phyloP scores from a whole-genome alignment of 176 grass and related monocot species.

The Alopecurus myosuroides region DNA sequence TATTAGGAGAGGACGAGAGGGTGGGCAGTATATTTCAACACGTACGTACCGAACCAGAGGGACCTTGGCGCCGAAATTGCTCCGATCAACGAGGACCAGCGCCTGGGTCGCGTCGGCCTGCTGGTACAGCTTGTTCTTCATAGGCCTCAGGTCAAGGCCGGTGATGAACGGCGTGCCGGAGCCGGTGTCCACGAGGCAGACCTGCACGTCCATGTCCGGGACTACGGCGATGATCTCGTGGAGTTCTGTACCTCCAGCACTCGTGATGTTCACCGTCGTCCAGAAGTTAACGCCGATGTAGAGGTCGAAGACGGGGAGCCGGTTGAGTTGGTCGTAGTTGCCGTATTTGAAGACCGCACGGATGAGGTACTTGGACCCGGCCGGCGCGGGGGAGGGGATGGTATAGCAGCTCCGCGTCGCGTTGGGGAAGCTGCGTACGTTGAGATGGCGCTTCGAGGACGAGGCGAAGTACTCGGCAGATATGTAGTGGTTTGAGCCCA shows the following conservation, averaged over 20 bases:
- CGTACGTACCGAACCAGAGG: too few relatives aligned
- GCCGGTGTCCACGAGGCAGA: conserved; percentile 53
- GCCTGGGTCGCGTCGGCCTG: background rate
- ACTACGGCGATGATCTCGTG: conserved; percentile 27
- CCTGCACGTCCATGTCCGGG: conserved; percentile 2
- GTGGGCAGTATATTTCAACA: background rate
- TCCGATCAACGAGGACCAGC: background rate
- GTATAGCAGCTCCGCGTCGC: conserved; percentile 45
- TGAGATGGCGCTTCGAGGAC: background rate
- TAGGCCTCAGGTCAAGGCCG: conserved; percentile 38
- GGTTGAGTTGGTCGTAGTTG: conserved; percentile 44
- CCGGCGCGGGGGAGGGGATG: conserved; percentile 8
- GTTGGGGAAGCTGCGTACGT: conserved; percentile 46
- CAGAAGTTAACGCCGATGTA: conserved; percentile 51
- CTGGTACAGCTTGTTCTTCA: conserved; percentile 25
- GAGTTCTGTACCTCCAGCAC: fast-evolving
- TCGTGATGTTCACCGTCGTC: conserved; percentile 25
- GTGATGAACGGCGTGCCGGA: conserved; percentile 60
- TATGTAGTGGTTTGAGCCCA: conserved; percentile 30
- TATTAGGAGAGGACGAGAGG: too few relatives aligned
- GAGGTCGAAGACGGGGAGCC: conserved; percentile 35
- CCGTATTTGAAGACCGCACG: conserved; percentile 40
- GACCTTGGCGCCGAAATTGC: too few relatives aligned
- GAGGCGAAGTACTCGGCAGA: background rate
- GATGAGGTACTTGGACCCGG: conserved; percentile 39